Evolutionary conservation across 805 yeast species (phyloP), one percentile per base, ranked within the genome.

Genomic region (Lachancea nothofagi): DNA sequence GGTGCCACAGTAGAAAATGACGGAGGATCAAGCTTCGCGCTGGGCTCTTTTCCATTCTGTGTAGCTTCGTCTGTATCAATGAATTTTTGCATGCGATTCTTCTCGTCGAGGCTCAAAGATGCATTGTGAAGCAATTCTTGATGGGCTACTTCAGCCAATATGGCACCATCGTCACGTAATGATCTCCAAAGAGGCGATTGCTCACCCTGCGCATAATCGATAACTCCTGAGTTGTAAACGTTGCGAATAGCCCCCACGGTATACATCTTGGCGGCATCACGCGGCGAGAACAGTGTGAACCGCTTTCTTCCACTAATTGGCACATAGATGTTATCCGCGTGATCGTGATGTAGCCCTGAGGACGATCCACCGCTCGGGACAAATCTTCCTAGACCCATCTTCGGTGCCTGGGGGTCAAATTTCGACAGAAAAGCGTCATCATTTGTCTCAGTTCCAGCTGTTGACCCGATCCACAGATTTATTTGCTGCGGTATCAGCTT

Each of bases 271-370:
- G 57, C 57, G 0, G 81, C 86, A 50, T 77, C 83, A 19, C 64
- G 62, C 1, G 93, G 90, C 4, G 80, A 66, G 51, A 71, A 80
- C 5, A 83, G 50, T 0, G 89, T 81, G 56, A 83, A 83, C 44
- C 88, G 55, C 50, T 83, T 83, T 6, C 49, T 53, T 0, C 90
- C 93, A 20, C 69, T 60, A 1, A 77, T 53, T 1, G 83, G 74
- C 4, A 82, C 66, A 54, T 83, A 83, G 25, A 83, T 61, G 51
- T 83, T 83, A 53, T 82, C 89, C 1, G 89, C 85, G 59, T 82
- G 89, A 55, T 83, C 90, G 55, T 83, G 90, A 50, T 83, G 90
- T 9, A 83, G 61, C 0, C 90, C 90, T 1, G 88, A 79, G 0
- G 87, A 79, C 1, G 78, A 66, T 2, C 81, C 82, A 1, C 67